A percentile compares a stretch with the other conserved stretches of the same genome.
Conservation (phyloP, 2,329 filamentous ascomycete genomes). For the Coniochaeta ligniaria region DNA sequence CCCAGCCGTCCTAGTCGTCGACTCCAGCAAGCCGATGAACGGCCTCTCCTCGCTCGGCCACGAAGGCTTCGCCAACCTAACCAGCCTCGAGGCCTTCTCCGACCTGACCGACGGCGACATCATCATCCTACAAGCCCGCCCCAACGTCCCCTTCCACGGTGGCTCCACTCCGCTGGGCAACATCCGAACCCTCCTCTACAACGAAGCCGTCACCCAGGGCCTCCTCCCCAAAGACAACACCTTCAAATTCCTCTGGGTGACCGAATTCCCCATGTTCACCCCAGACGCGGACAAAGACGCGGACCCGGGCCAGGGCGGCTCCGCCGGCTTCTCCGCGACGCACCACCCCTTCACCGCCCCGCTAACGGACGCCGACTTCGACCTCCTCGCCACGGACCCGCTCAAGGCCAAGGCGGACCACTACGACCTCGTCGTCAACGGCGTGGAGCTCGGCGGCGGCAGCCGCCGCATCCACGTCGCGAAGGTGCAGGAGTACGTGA, state of each 20-base stretch:
- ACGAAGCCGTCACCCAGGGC: slow-evolving; percentile 55
- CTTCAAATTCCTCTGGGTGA: slow-evolving; percentile 77
- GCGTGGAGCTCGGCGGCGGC: slow-evolving; percentile 87
- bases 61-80: slow-evolving; percentile 52
- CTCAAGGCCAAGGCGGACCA: slow-evolving; percentile 72
- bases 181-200: slow-evolving; percentile 63
- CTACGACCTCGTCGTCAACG: slow-evolving; percentile 94
- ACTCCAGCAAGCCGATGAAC: slow-evolving; percentile 64
- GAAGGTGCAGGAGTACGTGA: slow-evolving; percentile 74
- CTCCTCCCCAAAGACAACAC: slow-evolving; percentile 40
- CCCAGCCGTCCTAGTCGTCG: slow-evolving; percentile 71
- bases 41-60: slow-evolving; percentile 76
- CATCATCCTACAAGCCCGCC: slow-evolving; percentile 73
- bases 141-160: slow-evolving; percentile 56
- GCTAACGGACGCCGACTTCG: slow-evolving; percentile 62
- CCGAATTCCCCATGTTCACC: slow-evolving; percentile 88
- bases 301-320: slow-evolving; percentile 69
- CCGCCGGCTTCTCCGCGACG: slow-evolving; percentile 73
- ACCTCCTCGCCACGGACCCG: slow-evolving; percentile 66
- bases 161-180: slow-evolving; percentile 69
- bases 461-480: slow-evolving; percentile 87
- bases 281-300: slow-evolving; percentile 52
- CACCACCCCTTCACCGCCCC: slow-evolving; percentile 97
- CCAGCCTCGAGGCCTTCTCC: slow-evolving; percentile 19
- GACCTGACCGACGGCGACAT: slow-evolving; percentile 63